phyloP scores from a whole-genome alignment of 2,329 filamentous ascomycete species.

The Aquanectria penicillioides region DNA sequence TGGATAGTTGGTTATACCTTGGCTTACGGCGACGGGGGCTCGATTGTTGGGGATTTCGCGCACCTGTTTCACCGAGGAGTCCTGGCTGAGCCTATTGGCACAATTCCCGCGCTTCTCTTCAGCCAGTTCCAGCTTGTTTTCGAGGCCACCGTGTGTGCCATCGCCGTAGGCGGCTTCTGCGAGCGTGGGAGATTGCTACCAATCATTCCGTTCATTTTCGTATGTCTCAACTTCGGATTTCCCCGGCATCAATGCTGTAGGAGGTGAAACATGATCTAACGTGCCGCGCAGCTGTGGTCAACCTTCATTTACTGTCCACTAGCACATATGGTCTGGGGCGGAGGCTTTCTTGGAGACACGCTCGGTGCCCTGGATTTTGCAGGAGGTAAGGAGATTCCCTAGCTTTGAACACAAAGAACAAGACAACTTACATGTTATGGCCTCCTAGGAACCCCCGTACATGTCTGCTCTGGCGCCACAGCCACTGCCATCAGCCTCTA shows the following conservation, averaged over 20 bases:
- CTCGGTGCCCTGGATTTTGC: constrained; percentile 28
- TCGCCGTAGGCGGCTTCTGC: constrained; percentile 26
- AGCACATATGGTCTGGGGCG: constrained; percentile 32
- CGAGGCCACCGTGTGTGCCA: constrained; percentile 29
- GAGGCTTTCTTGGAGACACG: constrained; percentile 27
- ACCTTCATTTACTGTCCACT: constrained; percentile 32
- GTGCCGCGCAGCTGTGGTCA: constrained; percentile 18
- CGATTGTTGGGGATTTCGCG: constrained; percentile 17
- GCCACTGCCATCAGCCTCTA: constrained; percentile 29
- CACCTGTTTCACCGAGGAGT: constrained; percentile 29
- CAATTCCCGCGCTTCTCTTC: constrained; percentile 28
- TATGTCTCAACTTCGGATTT: background rate
- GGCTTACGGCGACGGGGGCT: constrained; percentile 29
- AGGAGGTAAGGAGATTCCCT: constrained; percentile 13
- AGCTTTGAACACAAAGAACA: background rate
- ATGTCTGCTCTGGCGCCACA: constrained; percentile 26
- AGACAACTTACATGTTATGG: background rate
- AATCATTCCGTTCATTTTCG: constrained; percentile 27
- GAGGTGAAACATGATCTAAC: background rate
- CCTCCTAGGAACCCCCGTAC: constrained; percentile 26
- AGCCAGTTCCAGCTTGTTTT: constrained; percentile 33
- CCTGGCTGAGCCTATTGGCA: constrained; percentile 25
- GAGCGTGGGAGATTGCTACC: constrained; percentile 28
- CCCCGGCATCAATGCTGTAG: background rate
- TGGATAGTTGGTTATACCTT: constrained; percentile 29